Evolutionary conservation across 1,284 basidiomycete genomes (phyloP), one percentile per base, ranked within the genome.

Genomic region (Boletellus deceptivus): DNA sequence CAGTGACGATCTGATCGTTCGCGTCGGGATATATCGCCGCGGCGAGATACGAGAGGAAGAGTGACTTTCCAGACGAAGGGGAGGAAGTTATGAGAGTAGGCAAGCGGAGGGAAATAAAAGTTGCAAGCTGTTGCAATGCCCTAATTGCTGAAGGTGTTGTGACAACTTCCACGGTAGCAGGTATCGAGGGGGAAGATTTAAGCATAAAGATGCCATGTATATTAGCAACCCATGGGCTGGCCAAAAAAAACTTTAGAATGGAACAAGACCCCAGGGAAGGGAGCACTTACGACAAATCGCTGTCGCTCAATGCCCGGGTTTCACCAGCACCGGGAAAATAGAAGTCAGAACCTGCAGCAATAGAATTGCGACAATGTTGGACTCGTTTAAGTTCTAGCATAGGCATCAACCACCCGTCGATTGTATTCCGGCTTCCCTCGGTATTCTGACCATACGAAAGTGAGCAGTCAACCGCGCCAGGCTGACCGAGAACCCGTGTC

Each of bases 21-120:
- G 67, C 60, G 13, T 75, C 75, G 1, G 89, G 82, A 55, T 83
- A 75, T 7, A 96, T 70, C 6, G 76, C 59, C 6, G 75, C 71
- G 5, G 89, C 85, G 22, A 99, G 82, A 58, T 96, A 83, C 11
- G 84, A 77, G 27, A 99, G 72, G 14, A 97, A 73, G 10, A 93
- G 79, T 0, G 88, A 86, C 67, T 99, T 99, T 50, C 97, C 97
- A 4, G 91, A 87, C 0, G 94, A 96, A 0, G 94, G 86, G 0
- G 91, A 74, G 0, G 95, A 94, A 0, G 92, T 91, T 29, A 99
- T 70, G 20, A 99, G 84, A 8, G 83, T 83, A 2, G 97, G 96
- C 0, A 89, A 68, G 3, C 87, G 80, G 41, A 84, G 75, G 1
- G 85, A 86, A 1, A 89, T 61, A 48, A 84, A 79, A 13, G 86